Conservation (phyloP, 345 rosid genomes). For the Citrus mangshanensis region DNA sequence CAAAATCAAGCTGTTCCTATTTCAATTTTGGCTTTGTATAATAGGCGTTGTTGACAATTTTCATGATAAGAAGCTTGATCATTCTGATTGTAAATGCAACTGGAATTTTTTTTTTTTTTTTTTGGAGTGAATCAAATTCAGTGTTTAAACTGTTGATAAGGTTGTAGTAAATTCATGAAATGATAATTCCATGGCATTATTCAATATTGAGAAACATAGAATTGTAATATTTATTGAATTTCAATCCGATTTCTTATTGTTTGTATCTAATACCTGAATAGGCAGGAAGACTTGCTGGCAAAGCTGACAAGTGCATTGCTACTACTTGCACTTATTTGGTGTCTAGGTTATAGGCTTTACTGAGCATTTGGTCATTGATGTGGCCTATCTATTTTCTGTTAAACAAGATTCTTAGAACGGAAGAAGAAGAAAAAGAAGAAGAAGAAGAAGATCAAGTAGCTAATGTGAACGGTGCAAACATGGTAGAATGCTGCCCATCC, state of each 20-base stretch:
- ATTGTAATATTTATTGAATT: background rate
- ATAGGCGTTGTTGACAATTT: background rate
- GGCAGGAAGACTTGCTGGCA: background rate
- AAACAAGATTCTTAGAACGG: constrained; percentile 55
- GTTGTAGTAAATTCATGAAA: background rate
- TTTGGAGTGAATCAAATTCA: background rate
- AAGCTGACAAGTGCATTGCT: background rate
- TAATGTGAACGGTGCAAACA: constrained; percentile 18
- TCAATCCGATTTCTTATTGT: background rate
- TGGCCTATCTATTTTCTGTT: constrained; percentile 63
- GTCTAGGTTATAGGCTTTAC: constrained; percentile 10
- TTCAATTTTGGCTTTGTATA: too few species aligned
- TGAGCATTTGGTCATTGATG: constrained; percentile 36
- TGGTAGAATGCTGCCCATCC: constrained; percentile 21
- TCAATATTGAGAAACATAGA: background rate
- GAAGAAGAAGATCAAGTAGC: constrained; percentile 24
- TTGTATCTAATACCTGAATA: background rate
- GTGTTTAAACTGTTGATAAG: background rate
- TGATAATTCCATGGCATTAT: background rate
- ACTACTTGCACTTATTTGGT: background rate
- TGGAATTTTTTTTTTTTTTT: background rate
- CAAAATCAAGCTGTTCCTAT: background rate
- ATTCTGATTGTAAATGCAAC: background rate
- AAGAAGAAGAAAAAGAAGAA: constrained; percentile 25
- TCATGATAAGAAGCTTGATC: background rate